phyloP scores from a whole-genome alignment of 306 rosid genomes.

The Trifolium subterraneum region DNA sequence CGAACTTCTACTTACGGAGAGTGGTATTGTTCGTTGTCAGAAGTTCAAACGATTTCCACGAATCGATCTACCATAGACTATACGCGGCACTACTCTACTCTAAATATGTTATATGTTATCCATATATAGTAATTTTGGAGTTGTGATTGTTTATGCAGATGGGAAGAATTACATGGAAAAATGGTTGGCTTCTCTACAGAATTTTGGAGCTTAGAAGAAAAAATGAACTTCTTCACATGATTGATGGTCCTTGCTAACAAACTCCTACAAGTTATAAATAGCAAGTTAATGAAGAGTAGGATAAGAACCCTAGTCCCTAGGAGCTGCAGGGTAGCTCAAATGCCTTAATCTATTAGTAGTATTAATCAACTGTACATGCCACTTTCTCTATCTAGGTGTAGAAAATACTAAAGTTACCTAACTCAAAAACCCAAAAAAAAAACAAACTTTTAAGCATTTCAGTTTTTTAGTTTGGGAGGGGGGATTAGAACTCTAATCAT shows the following conservation, averaged over 20 bases:
- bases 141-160: conserved; percentile 48
- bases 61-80: neutral
- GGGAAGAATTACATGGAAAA: conserved; percentile 65
- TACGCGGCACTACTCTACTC: neutral
- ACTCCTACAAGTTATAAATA: neutral
- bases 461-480: neutral
- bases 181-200: conserved; percentile 64
- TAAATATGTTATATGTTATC: neutral
- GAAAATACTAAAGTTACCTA: neutral
- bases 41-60: too few species aligned
- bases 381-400: neutral
- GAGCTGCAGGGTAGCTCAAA: neutral
- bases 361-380: neutral
- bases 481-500: neutral
- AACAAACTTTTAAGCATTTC: neutral
- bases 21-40: too few species aligned
- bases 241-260: conserved; percentile 4
- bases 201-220: conserved; percentile 42
- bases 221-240: conserved; percentile 7
- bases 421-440: neutral
- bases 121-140: neutral
- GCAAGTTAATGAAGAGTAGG: neutral
- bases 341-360: neutral
- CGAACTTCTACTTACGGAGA: too few species aligned
- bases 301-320: neutral